These are phyloP conservation scores for Wickerhamomyces bovis DNA, from an alignment of 805 yeast species.

Conservation along the genomic window DNA sequence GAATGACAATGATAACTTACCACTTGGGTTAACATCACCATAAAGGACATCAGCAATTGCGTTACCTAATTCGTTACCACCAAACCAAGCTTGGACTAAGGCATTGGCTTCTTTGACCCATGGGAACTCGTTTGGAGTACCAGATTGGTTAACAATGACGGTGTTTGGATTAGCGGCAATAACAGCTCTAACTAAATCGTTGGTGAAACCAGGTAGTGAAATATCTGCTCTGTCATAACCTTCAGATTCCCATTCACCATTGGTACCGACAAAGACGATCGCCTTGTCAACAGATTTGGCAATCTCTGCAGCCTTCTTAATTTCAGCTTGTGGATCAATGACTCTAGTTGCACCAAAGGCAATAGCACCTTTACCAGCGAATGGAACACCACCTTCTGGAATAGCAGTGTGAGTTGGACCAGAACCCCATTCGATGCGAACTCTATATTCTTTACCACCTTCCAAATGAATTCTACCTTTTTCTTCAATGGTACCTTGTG, in stretches of 20 bases:
- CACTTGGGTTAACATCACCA: slow-evolving; percentile 57
- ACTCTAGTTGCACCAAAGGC: slow-evolving; percentile 28
- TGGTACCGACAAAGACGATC: slow-evolving; percentile 44
- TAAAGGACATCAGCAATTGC: slow-evolving; percentile 55
- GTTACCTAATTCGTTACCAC: slow-evolving; percentile 55
- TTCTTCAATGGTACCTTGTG: slow-evolving; percentile 46
- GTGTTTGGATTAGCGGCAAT: slow-evolving; percentile 44
- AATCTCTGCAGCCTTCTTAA: slow-evolving; percentile 36
- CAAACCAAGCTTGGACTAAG: slow-evolving; percentile 51
- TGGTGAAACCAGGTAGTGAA: slow-evolving; percentile 45
- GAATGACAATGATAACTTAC: slow-evolving; percentile 51
- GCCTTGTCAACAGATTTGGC: slow-evolving; percentile 50
- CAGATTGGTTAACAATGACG: slow-evolving; percentile 52
- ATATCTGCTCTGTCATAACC: slow-evolving; percentile 49
- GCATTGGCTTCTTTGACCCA: slow-evolving; percentile 41
- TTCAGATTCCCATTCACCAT: slow-evolving; percentile 55
- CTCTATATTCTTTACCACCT: slow-evolving; percentile 37
- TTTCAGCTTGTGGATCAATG: slow-evolving; percentile 25
- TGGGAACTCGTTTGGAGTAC: slow-evolving; percentile 57
- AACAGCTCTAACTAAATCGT: slow-evolving; percentile 42
- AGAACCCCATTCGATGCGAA: slow-evolving; percentile 46
- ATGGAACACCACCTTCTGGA: slow-evolving; percentile 26
- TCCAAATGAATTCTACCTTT: slow-evolving; percentile 29
- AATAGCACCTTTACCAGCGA: slow-evolving; percentile 31
- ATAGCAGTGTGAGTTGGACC: slow-evolving; percentile 29